phyloP scores from a whole-genome alignment of 2,329 filamentous ascomycete genomes.

The Diplocarpon rosae region DNA sequence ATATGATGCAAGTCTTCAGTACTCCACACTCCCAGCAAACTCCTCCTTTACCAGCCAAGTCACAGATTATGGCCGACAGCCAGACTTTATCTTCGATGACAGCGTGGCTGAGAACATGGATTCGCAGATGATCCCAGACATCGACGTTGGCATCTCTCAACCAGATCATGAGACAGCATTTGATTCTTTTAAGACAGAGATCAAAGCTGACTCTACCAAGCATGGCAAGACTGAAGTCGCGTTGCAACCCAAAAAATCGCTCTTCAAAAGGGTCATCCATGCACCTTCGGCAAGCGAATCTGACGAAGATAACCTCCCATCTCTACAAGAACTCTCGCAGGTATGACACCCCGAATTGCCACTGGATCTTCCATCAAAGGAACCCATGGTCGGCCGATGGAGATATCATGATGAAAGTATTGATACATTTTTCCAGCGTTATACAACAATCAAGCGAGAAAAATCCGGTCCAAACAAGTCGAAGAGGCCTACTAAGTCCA shows the following conservation, averaged over 20 bases:
- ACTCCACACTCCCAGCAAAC: conserved; percentile 26
- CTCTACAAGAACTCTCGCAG: conserved; percentile 19
- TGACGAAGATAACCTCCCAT: conserved; percentile 15
- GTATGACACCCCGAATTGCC: background rate
- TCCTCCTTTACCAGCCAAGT: conserved; percentile 33
- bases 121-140: conserved; percentile 3
- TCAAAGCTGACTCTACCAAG: background rate
- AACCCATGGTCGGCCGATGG: background rate
- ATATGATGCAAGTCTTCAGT: conserved; percentile 15
- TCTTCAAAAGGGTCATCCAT: background rate
- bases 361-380: background rate
- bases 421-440: conserved; percentile 13
- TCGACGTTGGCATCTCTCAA: conserved; percentile 2
- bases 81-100: conserved; percentile 33
- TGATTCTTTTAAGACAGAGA: background rate
- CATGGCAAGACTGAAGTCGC: background rate
- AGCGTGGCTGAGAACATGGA: conserved; percentile 10
- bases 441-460: conserved; percentile 21
- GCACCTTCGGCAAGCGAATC: conserved; percentile 3
- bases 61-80: conserved; percentile 38
- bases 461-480: conserved; percentile 7
- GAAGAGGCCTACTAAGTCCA: conserved; percentile 7
- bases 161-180: background rate
- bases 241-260: background rate
- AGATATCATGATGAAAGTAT: background rate